These are phyloP conservation scores for Spinacia oleracea DNA, from an alignment of 179 eudicot genomes.

Conservation along the genomic window DNA sequence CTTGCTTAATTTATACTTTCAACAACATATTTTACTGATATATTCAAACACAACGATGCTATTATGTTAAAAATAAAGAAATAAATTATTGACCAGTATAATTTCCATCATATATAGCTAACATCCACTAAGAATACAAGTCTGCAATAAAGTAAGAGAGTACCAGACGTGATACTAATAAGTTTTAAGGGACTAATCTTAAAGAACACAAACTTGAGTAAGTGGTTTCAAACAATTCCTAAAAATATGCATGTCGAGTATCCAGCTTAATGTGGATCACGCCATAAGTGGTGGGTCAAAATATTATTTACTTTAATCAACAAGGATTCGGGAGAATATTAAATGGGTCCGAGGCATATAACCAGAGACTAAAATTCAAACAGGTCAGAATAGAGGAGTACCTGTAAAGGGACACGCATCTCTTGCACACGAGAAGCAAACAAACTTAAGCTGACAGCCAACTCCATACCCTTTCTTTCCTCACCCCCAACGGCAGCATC, in stretches of 20 bases:
- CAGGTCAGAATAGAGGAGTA: conserved; percentile 29
- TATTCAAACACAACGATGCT: too few relatives aligned
- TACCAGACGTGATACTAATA: neutral
- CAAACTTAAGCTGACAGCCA: conserved; percentile 98
- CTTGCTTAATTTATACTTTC: neutral
- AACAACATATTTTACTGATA: neutral
- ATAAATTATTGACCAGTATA: neutral
- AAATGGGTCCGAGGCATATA: neutral
- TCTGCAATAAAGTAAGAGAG: neutral
- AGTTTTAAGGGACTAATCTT: neutral
- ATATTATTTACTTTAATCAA: neutral
- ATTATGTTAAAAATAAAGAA: too few relatives aligned
- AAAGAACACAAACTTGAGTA: neutral
- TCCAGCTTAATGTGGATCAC: neutral
- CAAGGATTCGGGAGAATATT: neutral
- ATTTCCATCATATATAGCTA: neutral
- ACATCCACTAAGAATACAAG: neutral
- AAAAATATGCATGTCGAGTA: conserved; percentile 4
- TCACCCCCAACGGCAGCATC: conserved; percentile 99
- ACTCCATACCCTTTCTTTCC: conserved; percentile 99
- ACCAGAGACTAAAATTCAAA: conserved; percentile 11
- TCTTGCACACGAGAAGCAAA: conserved; percentile 99
- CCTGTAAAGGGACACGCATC: conserved; percentile 98
- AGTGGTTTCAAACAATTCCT: neutral
- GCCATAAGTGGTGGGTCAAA: neutral